phyloP scores from a whole-genome alignment of 805 yeast species.

The Monosporozyma servazzii region DNA sequence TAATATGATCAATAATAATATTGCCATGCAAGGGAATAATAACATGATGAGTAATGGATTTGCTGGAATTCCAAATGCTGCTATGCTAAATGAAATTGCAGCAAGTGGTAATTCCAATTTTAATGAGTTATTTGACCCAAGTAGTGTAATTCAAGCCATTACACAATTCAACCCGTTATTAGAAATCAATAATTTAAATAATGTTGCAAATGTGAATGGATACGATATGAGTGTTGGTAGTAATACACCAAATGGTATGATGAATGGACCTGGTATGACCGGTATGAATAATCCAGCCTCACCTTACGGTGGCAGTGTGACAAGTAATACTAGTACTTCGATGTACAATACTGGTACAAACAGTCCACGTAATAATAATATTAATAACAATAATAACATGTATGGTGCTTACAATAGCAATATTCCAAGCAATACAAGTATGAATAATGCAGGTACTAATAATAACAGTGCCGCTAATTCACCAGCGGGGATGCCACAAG shows the following conservation, averaged over 20 bases:
- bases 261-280: neutral
- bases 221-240: neutral
- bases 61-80: neutral
- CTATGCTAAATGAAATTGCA: neutral
- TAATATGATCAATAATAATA: neutral
- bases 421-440: neutral
- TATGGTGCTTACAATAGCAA: neutral
- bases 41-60: neutral
- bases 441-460: neutral
- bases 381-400: neutral
- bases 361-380: neutral
- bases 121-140: conserved; percentile 21
- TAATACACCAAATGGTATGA: neutral
- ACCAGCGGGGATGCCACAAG: neutral
- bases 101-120: neutral
- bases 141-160: conserved; percentile 25
- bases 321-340: neutral
- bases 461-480: neutral
- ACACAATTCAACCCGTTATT: conserved; percentile 5
- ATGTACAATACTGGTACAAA: neutral
- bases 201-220: neutral
- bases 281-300: neutral
- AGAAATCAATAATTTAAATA: conserved; percentile 2
- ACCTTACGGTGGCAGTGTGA: neutral
- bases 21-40: neutral